phyloP scores from a whole-genome alignment of 345 rosid species.

The Mangifera indica region DNA sequence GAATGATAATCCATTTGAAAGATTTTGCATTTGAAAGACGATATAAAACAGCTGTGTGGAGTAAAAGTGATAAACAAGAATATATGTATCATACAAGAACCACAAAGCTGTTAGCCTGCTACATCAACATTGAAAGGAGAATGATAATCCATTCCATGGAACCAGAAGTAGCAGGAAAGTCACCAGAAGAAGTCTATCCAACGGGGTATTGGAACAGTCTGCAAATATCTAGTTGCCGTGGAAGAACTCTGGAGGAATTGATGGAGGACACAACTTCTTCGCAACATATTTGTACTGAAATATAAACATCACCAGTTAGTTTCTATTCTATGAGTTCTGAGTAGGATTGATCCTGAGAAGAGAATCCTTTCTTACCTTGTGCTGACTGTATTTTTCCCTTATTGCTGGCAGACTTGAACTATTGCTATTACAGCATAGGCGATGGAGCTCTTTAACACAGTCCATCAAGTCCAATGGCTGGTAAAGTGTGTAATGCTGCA shows the following conservation, averaged over 20 bases:
- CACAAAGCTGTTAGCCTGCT: background rate
- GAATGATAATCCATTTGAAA: too few species aligned
- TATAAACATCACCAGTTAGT: background rate
- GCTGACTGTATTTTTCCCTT: conserved; percentile 85
- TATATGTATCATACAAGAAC: background rate
- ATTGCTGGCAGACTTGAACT: conserved; percentile 62
- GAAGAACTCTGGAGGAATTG: conserved; percentile 69
- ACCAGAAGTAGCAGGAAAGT: background rate
- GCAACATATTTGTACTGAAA: conserved; percentile 80
- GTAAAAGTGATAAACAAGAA: too few species aligned
- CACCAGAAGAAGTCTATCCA: conserved; percentile 19
- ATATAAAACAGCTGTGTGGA: too few species aligned
- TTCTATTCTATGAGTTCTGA: too few species aligned
- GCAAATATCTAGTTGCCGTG: conserved; percentile 23
- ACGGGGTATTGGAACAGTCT: conserved; percentile 30
- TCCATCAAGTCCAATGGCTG: conserved; percentile 55
- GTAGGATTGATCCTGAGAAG: too few species aligned
- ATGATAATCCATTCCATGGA: background rate
- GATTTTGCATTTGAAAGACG: too few species aligned
- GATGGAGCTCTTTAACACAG: conserved; percentile 73
- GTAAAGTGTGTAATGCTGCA: conserved; percentile 85
- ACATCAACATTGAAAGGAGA: background rate
- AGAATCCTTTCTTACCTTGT: conserved; percentile 52
- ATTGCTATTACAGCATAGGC: conserved; percentile 47
- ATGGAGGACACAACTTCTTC: conserved; percentile 71